Base-by-base conservation (phyloP, 2,329 filamentous ascomycete genomes). In the Arthrobotrys iridis region DNA sequence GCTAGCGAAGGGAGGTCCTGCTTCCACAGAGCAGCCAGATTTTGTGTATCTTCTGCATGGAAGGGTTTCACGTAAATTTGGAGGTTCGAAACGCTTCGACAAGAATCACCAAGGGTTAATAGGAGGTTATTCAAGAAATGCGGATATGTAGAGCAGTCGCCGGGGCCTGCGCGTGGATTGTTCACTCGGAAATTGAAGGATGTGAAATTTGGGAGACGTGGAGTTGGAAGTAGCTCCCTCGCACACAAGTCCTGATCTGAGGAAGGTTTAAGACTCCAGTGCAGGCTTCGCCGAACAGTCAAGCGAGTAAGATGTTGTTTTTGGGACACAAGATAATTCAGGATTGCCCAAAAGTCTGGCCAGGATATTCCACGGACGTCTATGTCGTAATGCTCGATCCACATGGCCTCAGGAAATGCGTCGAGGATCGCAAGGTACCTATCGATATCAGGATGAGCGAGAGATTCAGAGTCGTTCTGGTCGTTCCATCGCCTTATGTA, bases 361-460 rank as follows among this genome's bases (percentile, higher is more conserved):
- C 66, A 71, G n/a, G 2, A 18, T 5, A 71, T 28, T 3, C 28
- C 15, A 6, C 35, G 24, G 8, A 70, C 20, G 8, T 22, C 7
- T 4, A 64, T 40, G 24, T 71, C 66, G 37, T 71, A 71, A n/a
- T 71, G 41, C 37, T 71, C 66, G 35, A 71, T 13, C 3, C 22
- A 45, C 33, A 40, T 71, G 18, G 64, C 46, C 8, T 58, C 58
- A 5, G 37, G 22, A 43, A 71, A 71, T 1, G 13, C 15, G 18
- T 55, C 40, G 8, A 71, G 46, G 0, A 71, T 41, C 2, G 18
- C 3, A 43, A 63, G 28, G 15, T 43, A 59, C 6, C 13, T 15
- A 1, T 13, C 15, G 22, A 41, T 28, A 58, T 58, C 30, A 28
- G 50, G 37, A 10, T 46, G 48, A 18, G 18, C 8, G 3, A 58